These are phyloP conservation scores for Fomes fomentarius DNA, from an alignment of 1,284 basidiomycete species.

Conservation along the genomic window DNA sequence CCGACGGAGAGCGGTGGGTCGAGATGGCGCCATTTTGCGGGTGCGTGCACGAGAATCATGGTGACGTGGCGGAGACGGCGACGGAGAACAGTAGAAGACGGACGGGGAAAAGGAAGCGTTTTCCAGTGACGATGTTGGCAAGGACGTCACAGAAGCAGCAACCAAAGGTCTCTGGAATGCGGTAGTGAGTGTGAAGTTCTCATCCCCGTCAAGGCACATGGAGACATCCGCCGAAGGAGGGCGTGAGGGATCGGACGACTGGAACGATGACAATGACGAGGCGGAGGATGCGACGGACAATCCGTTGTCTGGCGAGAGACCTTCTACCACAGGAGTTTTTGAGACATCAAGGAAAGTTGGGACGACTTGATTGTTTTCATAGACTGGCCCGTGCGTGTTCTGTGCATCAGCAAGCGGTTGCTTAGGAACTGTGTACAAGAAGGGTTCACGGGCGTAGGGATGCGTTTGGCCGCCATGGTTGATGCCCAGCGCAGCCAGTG, in stretches of 20 bases:
- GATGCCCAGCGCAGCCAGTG: slow-evolving; percentile 7
- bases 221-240: slow-evolving; percentile 1
- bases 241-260: background rate
- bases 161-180: slow-evolving; percentile 8
- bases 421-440: slow-evolving; percentile 20
- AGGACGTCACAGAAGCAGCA: background rate
- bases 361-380: background rate
- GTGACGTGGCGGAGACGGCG: slow-evolving; percentile 5
- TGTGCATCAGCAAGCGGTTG: background rate
- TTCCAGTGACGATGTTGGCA: slow-evolving; percentile 1
- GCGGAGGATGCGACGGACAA: background rate
- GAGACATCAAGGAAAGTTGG: background rate
- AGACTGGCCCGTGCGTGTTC: background rate
- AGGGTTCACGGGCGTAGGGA: slow-evolving; percentile 19
- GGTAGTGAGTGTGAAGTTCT: background rate
- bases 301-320: background rate
- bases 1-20: slow-evolving; percentile 4
- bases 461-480: background rate
- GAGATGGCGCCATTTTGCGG: background rate
- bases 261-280: slow-evolving; percentile 3
- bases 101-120: background rate
- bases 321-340: background rate
- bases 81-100: background rate
- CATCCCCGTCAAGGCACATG: background rate
- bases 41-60: background rate